Evolutionary conservation across 2,329 filamentous ascomycete genomes (phyloP), one percentile per base, ranked within the genome.

Genomic region (Fusarium protoensiforme): DNA sequence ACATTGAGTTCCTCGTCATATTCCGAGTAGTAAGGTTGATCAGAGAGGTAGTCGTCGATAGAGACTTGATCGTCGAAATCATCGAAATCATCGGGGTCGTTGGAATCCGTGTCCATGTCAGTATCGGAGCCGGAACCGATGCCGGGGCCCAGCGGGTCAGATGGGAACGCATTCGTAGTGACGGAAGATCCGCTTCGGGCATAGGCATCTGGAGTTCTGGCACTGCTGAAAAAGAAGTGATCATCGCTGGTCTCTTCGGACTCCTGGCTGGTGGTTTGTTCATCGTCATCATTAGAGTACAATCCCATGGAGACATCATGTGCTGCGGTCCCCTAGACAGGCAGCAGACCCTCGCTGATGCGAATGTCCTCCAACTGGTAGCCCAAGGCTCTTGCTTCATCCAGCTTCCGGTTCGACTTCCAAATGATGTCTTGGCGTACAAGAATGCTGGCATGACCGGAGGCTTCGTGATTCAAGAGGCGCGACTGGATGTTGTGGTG

Each of bases 341-440:
- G 80, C 38, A 83, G 64, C 22, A 83, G 60, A 14, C 69, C 69
- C 5, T 68, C 24, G 8, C 80, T 77, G 20, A 83, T 75, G 11
- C 20, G 41, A 3, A 83, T 38, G 4, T 78, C 60, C 1, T 61
- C 22, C 1, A 81, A 38, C 0, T 33, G 7, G 27, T 82, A 3
- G 1, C 78, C 77, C 2, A 77, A 61, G 10, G 29, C 29, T 5
- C 62, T 63, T 2, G 81, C 81, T 20, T 79, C 68, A 0, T 67
- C 56, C 0, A 83, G 71, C 35, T 73, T 78, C 9, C 29, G 14
- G 46, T 80, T 80, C 4, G 75, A 73, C 54, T 81, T 81, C 38
- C 13, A 22, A 2, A 80, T 62, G 11, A 82, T 61, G 2, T 78
- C 70, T 7, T 62, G 33, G 0, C 58, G 71, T 3, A 80, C 60